Evolutionary conservation across 1,284 basidiomycete genomes (phyloP).

Genomic region (Fistulinella cinereoalba): DNA sequence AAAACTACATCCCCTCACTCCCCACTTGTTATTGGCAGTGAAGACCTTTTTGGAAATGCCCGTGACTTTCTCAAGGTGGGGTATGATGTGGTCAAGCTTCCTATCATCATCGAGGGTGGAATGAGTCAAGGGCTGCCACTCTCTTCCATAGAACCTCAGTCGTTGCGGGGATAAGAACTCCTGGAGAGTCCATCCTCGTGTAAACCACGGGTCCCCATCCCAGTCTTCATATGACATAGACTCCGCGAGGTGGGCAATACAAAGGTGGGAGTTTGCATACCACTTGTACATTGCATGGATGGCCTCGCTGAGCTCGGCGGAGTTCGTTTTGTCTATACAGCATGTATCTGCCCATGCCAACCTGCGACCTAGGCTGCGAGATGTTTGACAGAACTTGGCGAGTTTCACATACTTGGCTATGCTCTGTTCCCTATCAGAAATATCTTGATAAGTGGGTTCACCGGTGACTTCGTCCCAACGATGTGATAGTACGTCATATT

Average conservation of each 20-base stretch:
- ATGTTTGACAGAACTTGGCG: conserved; percentile 11
- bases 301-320: conserved; percentile 14
- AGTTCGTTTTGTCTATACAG: conserved; percentile 13
- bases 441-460: conserved; percentile 9
- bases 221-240: conserved; percentile 1
- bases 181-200: conserved; percentile 10
- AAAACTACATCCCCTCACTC: conserved; percentile 7
- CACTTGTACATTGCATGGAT: conserved; percentile 20
- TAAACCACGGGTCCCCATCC: conserved; percentile 15
- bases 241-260: conserved; percentile 14
- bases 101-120: not conserved
- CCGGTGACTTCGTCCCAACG: conserved; percentile 5
- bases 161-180: conserved; percentile 13
- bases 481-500: conserved; percentile 14
- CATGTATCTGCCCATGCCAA: conserved; percentile 20
- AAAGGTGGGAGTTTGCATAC: conserved; percentile 12
- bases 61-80: not conserved
- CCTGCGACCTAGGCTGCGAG: conserved; percentile 6
- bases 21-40: conserved; percentile 6
- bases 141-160: conserved; percentile 14
- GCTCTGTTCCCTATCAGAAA: not conserved
- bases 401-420: conserved; percentile 9
- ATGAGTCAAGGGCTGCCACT: conserved; percentile 7
- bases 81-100: not conserved
- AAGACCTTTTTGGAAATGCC: conserved; percentile 3